A percentile compares a stretch with the other conserved stretches of the same genome.
Evolutionary conservation across 2,329 filamentous ascomycete species (phyloP).

Genomic region (Pyrenochaeta sp.): DNA sequence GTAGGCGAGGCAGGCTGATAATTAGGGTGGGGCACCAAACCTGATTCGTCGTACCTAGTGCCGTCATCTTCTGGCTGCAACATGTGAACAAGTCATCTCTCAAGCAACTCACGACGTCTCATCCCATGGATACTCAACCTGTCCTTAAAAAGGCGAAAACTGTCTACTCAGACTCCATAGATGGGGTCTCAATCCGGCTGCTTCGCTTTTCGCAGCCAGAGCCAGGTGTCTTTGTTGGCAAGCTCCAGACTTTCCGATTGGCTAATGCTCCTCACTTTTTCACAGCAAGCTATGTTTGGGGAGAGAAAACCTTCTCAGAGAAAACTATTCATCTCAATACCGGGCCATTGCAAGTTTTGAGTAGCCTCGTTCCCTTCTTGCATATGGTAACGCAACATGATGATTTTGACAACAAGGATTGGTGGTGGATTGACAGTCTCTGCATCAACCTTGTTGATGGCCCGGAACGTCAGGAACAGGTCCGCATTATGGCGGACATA

Average conservation of each 20-base stretch:
- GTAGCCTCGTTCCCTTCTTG: constrained; percentile 30
- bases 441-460: constrained; percentile 38
- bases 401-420: constrained; percentile 29
- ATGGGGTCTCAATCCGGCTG: constrained; percentile 20
- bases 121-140: constrained; percentile 6
- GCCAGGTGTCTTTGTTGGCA: constrained; percentile 21
- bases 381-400: constrained; percentile 27
- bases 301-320: constrained; percentile 16
- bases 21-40: no score
- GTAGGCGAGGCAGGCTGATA: no score
- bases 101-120: background rate
- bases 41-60: no score
- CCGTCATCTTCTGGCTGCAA: no score
- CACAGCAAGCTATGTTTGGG: constrained; percentile 41
- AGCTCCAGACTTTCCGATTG: constrained; percentile 31
- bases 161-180: constrained; percentile 14
- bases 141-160: constrained; percentile 6
- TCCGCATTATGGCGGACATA: constrained; percentile 43
- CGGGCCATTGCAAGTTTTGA: constrained; percentile 26
- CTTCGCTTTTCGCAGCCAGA: constrained; percentile 16
- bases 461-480: constrained; percentile 35
- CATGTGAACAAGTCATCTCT: constrained; percentile 1
- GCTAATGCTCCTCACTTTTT: constrained; percentile 34
- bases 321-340: constrained; percentile 17
- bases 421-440: constrained; percentile 45